phyloP scores from a whole-genome alignment of 2,329 filamentous ascomycete species.

The Alternaria conjuncta region DNA sequence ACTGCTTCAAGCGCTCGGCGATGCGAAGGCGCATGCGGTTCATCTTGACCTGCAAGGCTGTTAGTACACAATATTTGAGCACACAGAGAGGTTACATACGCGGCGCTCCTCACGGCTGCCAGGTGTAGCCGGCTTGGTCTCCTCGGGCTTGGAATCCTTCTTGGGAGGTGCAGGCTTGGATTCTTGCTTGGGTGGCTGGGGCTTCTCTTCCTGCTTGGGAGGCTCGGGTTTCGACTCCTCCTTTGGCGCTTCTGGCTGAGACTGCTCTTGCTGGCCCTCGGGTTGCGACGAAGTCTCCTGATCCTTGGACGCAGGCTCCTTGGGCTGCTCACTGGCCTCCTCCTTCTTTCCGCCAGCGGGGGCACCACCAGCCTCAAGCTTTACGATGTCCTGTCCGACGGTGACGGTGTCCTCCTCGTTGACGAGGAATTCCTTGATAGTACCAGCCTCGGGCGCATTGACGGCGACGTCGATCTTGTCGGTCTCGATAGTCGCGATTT shows the following conservation, averaged over 20 bases:
- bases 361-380: slow-evolving; percentile 73
- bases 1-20: slow-evolving; percentile 97
- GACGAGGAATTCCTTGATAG: slow-evolving; percentile 88
- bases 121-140: slow-evolving; percentile 52
- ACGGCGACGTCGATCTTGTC: slow-evolving; percentile 99
- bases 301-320: slow-evolving; percentile 64
- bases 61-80: slow-evolving; percentile 14
- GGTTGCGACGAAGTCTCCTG: slow-evolving; percentile 64
- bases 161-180: slow-evolving; percentile 30
- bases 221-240: slow-evolving; percentile 51
- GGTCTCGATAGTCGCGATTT: slow-evolving; percentile 98
- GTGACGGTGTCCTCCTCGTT: slow-evolving; percentile 94
- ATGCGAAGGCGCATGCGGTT: slow-evolving; percentile 99
- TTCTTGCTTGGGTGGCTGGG: slow-evolving; percentile 42
- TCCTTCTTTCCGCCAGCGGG: slow-evolving; percentile 61
- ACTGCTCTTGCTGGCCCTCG: slow-evolving; percentile 57
- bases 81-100: slow-evolving; percentile 60
- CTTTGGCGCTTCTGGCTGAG: slow-evolving; percentile 48
- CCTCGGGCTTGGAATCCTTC: slow-evolving; percentile 45
- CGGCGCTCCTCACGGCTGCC: slow-evolving; percentile 87
- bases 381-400: slow-evolving; percentile 90
- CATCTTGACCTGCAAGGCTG: slow-evolving; percentile 85
- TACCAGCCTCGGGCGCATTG: slow-evolving; percentile 89
- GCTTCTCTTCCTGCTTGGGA: slow-evolving; percentile 49
- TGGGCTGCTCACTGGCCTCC: slow-evolving; percentile 62